phyloP scores from a whole-genome alignment of 2,329 filamentous ascomycete genomes.

The Aspergillus udagawae region DNA sequence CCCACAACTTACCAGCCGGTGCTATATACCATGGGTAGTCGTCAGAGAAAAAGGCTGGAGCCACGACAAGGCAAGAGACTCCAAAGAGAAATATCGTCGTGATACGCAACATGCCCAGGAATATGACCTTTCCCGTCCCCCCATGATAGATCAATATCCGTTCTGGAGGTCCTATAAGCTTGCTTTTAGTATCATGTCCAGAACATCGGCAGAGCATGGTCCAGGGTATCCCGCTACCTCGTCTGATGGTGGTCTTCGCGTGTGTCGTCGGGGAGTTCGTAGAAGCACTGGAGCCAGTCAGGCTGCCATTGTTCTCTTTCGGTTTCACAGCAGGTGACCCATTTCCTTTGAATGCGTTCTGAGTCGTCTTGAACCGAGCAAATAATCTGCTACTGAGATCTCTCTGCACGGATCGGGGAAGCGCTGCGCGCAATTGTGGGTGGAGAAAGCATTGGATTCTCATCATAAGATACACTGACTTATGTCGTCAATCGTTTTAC shows the following conservation, averaged over 20 bases:
- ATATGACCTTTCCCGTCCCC: slow-evolving; percentile 62
- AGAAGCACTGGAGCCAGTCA: slow-evolving; percentile 11
- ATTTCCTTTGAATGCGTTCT: slow-evolving; percentile 21
- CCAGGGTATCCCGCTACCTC: slow-evolving; percentile 20
- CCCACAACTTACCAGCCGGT: slow-evolving; percentile 35
- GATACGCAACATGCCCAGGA: slow-evolving; percentile 67
- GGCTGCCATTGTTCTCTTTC: slow-evolving; percentile 14
- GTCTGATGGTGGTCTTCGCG: slow-evolving; percentile 23
- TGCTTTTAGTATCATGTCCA: slow-evolving; percentile 7
- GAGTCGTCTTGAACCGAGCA: slow-evolving; percentile 27
- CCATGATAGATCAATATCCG: slow-evolving; percentile 69
- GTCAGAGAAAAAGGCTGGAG: slow-evolving; percentile 53
- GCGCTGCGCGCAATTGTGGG: slow-evolving; percentile 25
- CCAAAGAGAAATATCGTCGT: slow-evolving; percentile 66
- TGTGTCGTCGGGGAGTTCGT: slow-evolving; percentile 13
- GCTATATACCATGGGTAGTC: slow-evolving; percentile 42
- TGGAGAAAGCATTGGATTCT: slow-evolving; percentile 24
- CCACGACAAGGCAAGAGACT: slow-evolving; percentile 62
- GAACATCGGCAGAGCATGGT: not conserved
- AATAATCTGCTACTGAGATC: slow-evolving; percentile 24
- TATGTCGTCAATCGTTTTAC: not conserved
- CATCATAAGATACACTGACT: slow-evolving; percentile 12
- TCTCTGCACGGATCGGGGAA: slow-evolving; percentile 23
- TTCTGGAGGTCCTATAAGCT: slow-evolving; percentile 32
- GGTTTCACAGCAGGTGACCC: slow-evolving; percentile 14